These are phyloP conservation scores for Orychophragmus violaceus DNA, from an alignment of 345 rosid genomes.

Conservation along the genomic window DNA sequence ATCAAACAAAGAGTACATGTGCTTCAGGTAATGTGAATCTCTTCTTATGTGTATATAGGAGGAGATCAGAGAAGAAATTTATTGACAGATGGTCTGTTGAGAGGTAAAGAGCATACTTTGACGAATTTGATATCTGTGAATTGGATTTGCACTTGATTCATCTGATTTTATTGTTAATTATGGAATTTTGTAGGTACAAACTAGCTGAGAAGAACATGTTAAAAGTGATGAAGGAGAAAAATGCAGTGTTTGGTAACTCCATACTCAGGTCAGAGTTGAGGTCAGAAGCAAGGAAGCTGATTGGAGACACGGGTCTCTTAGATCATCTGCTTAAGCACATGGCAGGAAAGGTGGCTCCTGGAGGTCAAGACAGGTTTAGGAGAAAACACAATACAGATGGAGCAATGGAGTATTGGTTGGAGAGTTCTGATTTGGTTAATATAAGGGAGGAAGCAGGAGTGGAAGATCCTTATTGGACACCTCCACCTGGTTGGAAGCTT, in stretches of 20 bases:
- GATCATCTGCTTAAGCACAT: slow-evolving; percentile 95
- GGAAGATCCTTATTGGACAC: slow-evolving; percentile 90
- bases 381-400: slow-evolving; percentile 89
- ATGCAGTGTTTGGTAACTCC: slow-evolving; percentile 58
- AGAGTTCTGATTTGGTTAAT: slow-evolving; percentile 59
- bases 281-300: slow-evolving; percentile 71
- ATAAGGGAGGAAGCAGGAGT: slow-evolving; percentile 78
- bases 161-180: background rate
- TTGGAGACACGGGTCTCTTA: slow-evolving; percentile 89
- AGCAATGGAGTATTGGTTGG: slow-evolving; percentile 95
- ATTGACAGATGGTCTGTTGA: slow-evolving; percentile 70
- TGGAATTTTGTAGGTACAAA: slow-evolving; percentile 54
- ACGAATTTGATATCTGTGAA: background rate
- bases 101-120: slow-evolving; percentile 40
- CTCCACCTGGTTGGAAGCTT: slow-evolving; percentile 85
- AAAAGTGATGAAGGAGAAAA: too few relatives aligned
- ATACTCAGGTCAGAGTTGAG: slow-evolving; percentile 70
- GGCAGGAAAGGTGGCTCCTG: slow-evolving; percentile 92
- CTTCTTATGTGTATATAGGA: slow-evolving; percentile 39
- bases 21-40: too few relatives aligned
- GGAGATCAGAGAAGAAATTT: slow-evolving; percentile 34
- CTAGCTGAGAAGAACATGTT: slow-evolving; percentile 75
- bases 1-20: too few relatives aligned
- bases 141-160: background rate
- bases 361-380: slow-evolving; percentile 72